Evolutionary conservation across 129 eudicot genomes (phyloP), one percentile per base, ranked within the genome.

Genomic region (Glebionis coronaria): DNA sequence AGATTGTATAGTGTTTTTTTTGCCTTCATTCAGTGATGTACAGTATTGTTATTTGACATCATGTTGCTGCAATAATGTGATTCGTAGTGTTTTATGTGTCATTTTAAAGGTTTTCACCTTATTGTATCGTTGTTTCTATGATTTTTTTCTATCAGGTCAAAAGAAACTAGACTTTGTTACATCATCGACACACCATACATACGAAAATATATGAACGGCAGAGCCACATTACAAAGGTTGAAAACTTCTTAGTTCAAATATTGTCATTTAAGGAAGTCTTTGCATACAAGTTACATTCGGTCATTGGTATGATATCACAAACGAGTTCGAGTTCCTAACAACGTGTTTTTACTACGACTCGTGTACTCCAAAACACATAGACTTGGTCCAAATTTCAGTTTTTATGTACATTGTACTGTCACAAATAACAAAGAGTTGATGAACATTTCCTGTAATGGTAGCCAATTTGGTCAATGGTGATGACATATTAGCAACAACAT

Each of bases 401-500:
- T 51, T 54, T 44, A n/a, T 62, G 57, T 28, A 53, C 47, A 25
- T 20, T 72, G 70, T 72, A 54, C 77, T 16, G 44, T 50, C 25
- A 62, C 62, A 42, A 15, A 64, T 6, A 73, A 46, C 65, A 64
- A 49, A 31, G 44, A 19, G 16, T 67, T 58, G 28, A 35, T 70
- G 31, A 58, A 46, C 55, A 54, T 35, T 50, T 63, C 76, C 65
- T 63, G 13, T 12, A 56, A 16, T 65, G 40, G 62, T 42, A 25
- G 71, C 51, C 58, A 65, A 31, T 56, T 52, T 54, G 75, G 63
- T 69, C 75, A 60, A 76, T 52, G 47, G 59, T 75, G 82, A 76
- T 78, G 81, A 78, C 83, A 52, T 70, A 67, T 31, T 72, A 31
- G 19, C 56, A 61, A 29, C 45, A 56, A 72, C 77, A 72, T 61